Evolutionary conservation across 2,329 filamentous ascomycete genomes (phyloP), one percentile per base, ranked within the genome.

Genomic region (Xylaria sp.): DNA sequence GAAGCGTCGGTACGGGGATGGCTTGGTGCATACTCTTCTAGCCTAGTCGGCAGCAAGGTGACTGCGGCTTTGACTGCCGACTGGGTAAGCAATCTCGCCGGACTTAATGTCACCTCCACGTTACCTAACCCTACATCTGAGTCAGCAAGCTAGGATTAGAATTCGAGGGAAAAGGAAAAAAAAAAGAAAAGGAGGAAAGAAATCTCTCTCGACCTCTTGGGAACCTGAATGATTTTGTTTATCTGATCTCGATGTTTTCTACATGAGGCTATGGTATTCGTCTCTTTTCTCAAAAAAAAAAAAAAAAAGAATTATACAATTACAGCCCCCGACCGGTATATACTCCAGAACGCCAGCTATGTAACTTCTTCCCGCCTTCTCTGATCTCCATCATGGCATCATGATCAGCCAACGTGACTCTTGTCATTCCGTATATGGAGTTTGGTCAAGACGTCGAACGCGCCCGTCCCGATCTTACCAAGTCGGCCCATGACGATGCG

Each of bases 401-500:
- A 56, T 39, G 25, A 60, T 75, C 48, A 75, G 41, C 70, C 58
- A 25, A 76, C 51, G 55, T 76, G 64, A 64, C 75, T 77, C 71
- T 83, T 82, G 58, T 78, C 80, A 68, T 88, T 85, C 75, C 83
- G 83, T 66, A 85, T 86, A 23, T 88, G 87, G 67, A 90, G 83
- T 67, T 82, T 82, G 4, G 89, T 89, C 77, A 98, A 84, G 52
- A 99, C 91, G 82, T 98, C 94, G 81, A 98, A 98, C 23, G 91
- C 89, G 48, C 96, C 96, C 1, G 96, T 99, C 59, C 96, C 96
- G 68, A 97, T 89, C 73, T 88, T 92, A 58, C 93, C 92, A 69
- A 96, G 85, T 77, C 90, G 89, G 18, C 97, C 96, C 78, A 96
- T 90, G 58, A 98, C 94, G 76, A 99, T 92, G 68, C 95, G 88